phyloP scores from a whole-genome alignment of 2,329 filamentous ascomycete species.

The Aspergillus sp. region DNA sequence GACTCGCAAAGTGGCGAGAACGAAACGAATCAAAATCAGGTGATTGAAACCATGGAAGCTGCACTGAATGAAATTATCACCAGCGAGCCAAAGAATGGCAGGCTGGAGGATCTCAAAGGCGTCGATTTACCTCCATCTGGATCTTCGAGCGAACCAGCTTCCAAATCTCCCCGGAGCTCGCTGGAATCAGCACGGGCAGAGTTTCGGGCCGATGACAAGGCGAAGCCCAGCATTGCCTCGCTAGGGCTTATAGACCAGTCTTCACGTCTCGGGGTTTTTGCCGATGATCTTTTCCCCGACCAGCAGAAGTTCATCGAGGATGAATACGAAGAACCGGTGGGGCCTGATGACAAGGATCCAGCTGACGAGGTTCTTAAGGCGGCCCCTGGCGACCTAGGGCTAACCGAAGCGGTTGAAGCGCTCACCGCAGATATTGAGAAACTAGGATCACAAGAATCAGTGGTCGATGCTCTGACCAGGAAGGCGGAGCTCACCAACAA shows the following conservation, averaged over 20 bases:
- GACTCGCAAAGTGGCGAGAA: slow-evolving; percentile 58
- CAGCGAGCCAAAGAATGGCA: slow-evolving; percentile 57
- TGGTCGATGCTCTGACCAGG: slow-evolving; percentile 84
- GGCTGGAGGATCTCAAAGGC: slow-evolving; percentile 36
- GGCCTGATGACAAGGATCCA: slow-evolving; percentile 59
- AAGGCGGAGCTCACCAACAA: slow-evolving; percentile 99
- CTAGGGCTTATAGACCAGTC: slow-evolving; percentile 85
- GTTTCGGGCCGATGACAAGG: slow-evolving; percentile 46
- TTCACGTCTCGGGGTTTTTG: slow-evolving; percentile 87
- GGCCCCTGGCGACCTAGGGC: slow-evolving; percentile 86
- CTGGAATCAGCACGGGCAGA: slow-evolving; percentile 55
- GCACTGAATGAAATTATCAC: slow-evolving; percentile 92
- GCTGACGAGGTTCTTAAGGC: slow-evolving; percentile 89
- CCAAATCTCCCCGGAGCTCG: slow-evolving; percentile 62
- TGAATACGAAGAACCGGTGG: slow-evolving; percentile 72
- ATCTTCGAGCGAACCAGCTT: slow-evolving; percentile 51
- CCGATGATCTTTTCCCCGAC: slow-evolving; percentile 90
- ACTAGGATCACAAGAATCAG: slow-evolving; percentile 79
- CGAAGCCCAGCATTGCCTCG: slow-evolving; percentile 85
- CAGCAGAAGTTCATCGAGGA: slow-evolving; percentile 79
- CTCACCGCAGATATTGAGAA: slow-evolving; percentile 91
- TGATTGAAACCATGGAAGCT: slow-evolving; percentile 90
- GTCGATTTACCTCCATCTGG: slow-evolving; percentile 37
- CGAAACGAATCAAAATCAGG: slow-evolving; percentile 65
- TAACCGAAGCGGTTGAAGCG: slow-evolving; percentile 87